phyloP scores from a whole-genome alignment of 1,284 basidiomycete genomes.

The Phenoliferia sp. region DNA sequence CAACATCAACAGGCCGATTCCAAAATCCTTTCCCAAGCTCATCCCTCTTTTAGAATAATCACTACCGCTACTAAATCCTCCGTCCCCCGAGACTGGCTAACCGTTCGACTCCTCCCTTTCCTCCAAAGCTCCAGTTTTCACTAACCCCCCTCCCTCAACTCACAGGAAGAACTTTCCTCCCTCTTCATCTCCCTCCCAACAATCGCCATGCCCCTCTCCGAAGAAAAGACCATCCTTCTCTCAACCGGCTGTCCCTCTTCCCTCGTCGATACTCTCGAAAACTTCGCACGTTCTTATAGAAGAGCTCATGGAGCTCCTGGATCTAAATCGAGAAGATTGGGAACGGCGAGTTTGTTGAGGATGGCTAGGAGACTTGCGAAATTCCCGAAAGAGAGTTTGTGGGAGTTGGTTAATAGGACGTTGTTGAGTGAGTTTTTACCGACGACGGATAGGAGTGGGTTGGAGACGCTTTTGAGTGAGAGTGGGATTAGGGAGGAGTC shows the following conservation, averaged over 20 bases:
- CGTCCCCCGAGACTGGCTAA: slow-evolving; percentile 39
- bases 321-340: slow-evolving; percentile 40
- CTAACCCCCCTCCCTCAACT: background rate
- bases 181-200: slow-evolving; percentile 40
- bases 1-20: background rate
- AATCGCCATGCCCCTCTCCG: slow-evolving; percentile 40
- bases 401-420: slow-evolving; percentile 38
- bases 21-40: slow-evolving; percentile 25
- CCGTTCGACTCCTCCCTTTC: slow-evolving; percentile 9
- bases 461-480: slow-evolving; percentile 37
- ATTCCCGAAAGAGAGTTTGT: slow-evolving; percentile 35
- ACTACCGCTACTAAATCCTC: slow-evolving; percentile 36
- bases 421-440: slow-evolving; percentile 43
- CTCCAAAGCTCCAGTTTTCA: background rate
- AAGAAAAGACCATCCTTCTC: slow-evolving; percentile 36
- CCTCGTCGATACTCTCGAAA: slow-evolving; percentile 16
- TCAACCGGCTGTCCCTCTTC: slow-evolving; percentile 17
- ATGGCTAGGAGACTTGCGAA: slow-evolving; percentile 39
- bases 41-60: slow-evolving; percentile 40
- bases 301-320: slow-evolving; percentile 26
- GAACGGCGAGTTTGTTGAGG: slow-evolving; percentile 42
- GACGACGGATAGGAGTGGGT: slow-evolving; percentile 38
- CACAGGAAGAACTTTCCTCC: slow-evolving; percentile 38
- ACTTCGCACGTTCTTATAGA: slow-evolving; percentile 40
- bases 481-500: slow-evolving; percentile 33